Conservation (phyloP, 179 eudicot species). For the Corrigiola litoralis region DNA sequence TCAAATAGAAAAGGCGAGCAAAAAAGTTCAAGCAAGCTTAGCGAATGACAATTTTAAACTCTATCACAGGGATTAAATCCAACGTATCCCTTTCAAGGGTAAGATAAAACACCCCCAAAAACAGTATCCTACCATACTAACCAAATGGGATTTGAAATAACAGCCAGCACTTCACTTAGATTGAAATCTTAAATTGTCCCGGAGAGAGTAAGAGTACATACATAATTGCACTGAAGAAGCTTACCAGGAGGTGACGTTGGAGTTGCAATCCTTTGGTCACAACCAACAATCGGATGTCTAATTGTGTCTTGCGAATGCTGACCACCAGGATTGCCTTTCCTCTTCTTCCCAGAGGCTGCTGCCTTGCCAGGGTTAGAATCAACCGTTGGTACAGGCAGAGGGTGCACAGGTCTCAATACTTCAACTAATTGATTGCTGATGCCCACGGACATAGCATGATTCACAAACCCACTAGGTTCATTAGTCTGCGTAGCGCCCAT, state of each 20-base stretch:
- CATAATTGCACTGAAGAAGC: not conserved
- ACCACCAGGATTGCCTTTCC: constrained; percentile 4
- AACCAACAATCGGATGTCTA: not conserved
- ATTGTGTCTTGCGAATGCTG: not conserved
- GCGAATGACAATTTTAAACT: no score
- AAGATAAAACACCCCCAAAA: no score
- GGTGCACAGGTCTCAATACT: not conserved
- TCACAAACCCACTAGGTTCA: constrained; percentile 2
- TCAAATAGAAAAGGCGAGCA: no score
- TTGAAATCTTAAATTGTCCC: no score
- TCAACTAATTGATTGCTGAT: constrained; percentile 1
- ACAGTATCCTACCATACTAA: no score
- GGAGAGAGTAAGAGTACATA: not conserved
- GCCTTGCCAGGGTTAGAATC: not conserved
- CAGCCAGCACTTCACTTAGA: no score
- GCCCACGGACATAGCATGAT: not conserved
- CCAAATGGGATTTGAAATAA: no score
- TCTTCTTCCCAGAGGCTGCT: not conserved
- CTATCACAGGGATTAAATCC: no score
- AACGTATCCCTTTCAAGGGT: no score
- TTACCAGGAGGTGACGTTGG: constrained; percentile 22
- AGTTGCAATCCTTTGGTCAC: not conserved
- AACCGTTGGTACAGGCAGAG: not conserved
- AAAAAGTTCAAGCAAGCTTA: no score
- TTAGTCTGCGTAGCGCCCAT: constrained; percentile 18